These are phyloP conservation scores for Paecilomyces formosus DNA, from an alignment of 2,329 filamentous ascomycete genomes.

Conservation along the genomic window DNA sequence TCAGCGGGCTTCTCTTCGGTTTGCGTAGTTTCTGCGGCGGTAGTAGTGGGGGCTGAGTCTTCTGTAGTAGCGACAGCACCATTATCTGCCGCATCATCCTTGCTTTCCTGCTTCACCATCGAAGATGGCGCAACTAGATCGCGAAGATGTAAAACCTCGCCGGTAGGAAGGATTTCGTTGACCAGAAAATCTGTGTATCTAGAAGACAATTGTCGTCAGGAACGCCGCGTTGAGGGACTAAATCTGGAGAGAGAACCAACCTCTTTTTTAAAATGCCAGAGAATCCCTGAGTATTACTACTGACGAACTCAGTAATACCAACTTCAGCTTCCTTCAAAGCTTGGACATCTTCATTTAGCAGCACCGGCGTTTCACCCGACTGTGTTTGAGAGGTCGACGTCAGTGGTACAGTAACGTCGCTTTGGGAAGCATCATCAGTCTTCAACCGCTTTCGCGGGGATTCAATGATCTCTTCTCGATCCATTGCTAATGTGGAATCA, in stretches of 20 bases:
- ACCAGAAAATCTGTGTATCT: constrained; percentile 90
- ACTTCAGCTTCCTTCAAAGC: constrained; percentile 37
- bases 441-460: constrained; percentile 15
- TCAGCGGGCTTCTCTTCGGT: constrained; percentile 6
- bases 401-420: constrained; percentile 10
- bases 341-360: constrained; percentile 20
- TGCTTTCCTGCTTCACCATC: constrained; percentile 4
- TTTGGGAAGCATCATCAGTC: constrained; percentile 11
- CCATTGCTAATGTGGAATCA: constrained; percentile 1
- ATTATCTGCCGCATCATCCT: neutral
- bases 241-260: constrained; percentile 21
- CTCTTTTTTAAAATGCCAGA: constrained; percentile 61
- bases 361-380: constrained; percentile 2
- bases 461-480: constrained; percentile 7
- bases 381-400: constrained; percentile 5
- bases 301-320: constrained; percentile 60
- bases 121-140: constrained; percentile 31
- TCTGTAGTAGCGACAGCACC: constrained; percentile 4
- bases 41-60: constrained; percentile 4
- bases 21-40: constrained; percentile 3
- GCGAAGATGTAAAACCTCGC: constrained; percentile 65
- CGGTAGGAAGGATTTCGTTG: constrained; percentile 74
- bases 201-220: constrained; percentile 2
- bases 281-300: constrained; percentile 51
- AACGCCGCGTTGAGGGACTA: neutral